Evolutionary conservation across 1,284 basidiomycete species (phyloP).

Genomic region (Cryptococcus wingfieldii): DNA sequence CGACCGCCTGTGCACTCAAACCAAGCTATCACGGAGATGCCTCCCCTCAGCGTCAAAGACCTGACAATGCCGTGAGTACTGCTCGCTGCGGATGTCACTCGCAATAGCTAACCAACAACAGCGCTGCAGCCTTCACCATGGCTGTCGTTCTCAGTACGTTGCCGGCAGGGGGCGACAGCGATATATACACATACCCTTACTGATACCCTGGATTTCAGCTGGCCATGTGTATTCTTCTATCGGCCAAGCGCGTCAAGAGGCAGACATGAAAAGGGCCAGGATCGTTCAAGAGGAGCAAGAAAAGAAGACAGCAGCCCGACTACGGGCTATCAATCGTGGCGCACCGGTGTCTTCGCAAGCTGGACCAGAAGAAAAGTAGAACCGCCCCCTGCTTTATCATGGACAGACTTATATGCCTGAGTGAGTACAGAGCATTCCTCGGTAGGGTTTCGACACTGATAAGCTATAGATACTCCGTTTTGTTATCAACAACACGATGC

Average conservation of each 20-base stretch:
- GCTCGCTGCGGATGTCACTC: not conserved
- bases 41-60: constrained; percentile 23
- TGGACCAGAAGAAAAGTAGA: no score
- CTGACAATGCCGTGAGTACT: constrained; percentile 32
- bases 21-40: constrained; percentile 13
- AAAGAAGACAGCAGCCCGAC: not conserved
- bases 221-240: constrained; percentile 32
- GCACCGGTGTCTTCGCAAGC: not conserved
- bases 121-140: constrained; percentile 34
- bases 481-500: no score
- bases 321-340: not conserved
- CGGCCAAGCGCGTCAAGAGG: constrained; percentile 22
- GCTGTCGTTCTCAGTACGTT: constrained; percentile 26
- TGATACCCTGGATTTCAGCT: constrained; percentile 1
- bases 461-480: no score
- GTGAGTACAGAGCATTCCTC: no score
- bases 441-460: no score
- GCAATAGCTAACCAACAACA: constrained; percentile 2
- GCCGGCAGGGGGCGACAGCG: not conserved
- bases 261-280: constrained; percentile 21
- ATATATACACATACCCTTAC: constrained; percentile 2
- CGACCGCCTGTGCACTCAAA: no score
- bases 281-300: constrained; percentile 9
- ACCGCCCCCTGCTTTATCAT: no score
- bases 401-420: no score